These are phyloP conservation scores for Phytophthora cryptogea DNA, from an alignment of 352 stramenopile species.

Conservation along the genomic window DNA sequence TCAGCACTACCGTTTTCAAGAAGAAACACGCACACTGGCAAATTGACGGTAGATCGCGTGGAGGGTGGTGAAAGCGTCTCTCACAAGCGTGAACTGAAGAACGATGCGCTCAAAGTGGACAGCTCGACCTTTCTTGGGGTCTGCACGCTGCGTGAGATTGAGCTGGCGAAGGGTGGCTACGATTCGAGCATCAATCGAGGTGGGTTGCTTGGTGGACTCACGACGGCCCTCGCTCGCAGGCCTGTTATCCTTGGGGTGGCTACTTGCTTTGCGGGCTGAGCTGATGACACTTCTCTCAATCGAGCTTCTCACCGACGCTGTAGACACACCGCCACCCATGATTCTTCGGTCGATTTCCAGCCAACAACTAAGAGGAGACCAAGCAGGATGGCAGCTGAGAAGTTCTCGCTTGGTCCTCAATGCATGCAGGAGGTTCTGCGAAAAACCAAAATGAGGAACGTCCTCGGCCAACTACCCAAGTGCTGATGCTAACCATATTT, in stretches of 20 bases:
- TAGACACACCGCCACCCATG: conserved; percentile 53
- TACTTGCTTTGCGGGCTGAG: conserved; percentile 17
- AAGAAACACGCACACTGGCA: conserved; percentile 43
- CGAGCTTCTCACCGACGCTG: conserved; percentile 2
- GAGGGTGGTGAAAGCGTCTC: conserved; percentile 67
- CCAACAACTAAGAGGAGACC: conserved; percentile 12
- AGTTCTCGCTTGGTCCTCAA: conserved; percentile 12
- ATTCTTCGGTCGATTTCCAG: conserved; percentile 6
- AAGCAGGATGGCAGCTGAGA: conserved; percentile 5
- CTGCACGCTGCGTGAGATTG: conserved; percentile 54
- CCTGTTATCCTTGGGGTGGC: conserved; percentile 12
- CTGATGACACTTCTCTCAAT: conserved; percentile 8
- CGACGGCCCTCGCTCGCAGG: conserved; percentile 25
- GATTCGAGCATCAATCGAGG: conserved; percentile 70
- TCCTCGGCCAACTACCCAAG: conserved; percentile 10
- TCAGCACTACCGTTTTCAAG: background rate
- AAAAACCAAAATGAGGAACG: conserved; percentile 9
- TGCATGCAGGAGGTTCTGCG: conserved; percentile 1
- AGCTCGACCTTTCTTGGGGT: conserved; percentile 48
- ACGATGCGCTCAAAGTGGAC: conserved; percentile 82
- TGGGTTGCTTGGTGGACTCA: conserved; percentile 44
- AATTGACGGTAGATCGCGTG: conserved; percentile 71
- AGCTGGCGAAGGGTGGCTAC: conserved; percentile 65
- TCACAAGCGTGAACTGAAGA: conserved; percentile 69
- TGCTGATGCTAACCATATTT: conserved; percentile 24